These are phyloP conservation scores for Candida gorgasii DNA, from an alignment of 805 yeast genomes.

Conservation along the genomic window DNA sequence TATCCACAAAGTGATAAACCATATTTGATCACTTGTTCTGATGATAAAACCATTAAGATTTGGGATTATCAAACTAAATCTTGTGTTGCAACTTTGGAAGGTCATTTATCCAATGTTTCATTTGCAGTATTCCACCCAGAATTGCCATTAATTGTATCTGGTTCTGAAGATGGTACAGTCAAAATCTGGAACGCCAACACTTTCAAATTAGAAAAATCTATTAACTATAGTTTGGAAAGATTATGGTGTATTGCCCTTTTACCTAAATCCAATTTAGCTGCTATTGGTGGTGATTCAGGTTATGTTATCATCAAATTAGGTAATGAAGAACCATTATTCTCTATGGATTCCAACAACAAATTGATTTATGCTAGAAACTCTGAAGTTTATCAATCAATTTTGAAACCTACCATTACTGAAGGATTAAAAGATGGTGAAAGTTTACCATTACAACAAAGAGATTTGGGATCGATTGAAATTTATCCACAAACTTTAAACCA, in stretches of 20 bases:
- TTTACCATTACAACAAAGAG: conserved; percentile 77
- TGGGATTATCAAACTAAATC: conserved; percentile 99
- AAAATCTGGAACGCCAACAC: conserved; percentile 95
- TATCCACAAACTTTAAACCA: conserved; percentile 86
- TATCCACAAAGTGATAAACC: conserved; percentile 98
- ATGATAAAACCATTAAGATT: conserved; percentile 82
- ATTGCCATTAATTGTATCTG: conserved; percentile 89
- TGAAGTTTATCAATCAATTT: conserved; percentile 81
- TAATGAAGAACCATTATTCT: conserved; percentile 88
- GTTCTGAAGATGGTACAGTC: conserved; percentile 94
- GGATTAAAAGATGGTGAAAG: conserved; percentile 78
- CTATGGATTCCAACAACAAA: conserved; percentile 93
- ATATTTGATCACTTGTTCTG: conserved; percentile 86
- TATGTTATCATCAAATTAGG: conserved; percentile 86
- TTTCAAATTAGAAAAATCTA: conserved; percentile 87
- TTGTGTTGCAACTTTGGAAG: conserved; percentile 90
- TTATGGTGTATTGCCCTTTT: conserved; percentile 92
- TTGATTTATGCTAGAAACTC: conserved; percentile 88
- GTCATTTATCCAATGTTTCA: conserved; percentile 91
- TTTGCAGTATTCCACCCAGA: conserved; percentile 99
- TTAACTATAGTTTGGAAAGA: conserved; percentile 90
- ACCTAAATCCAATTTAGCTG: conserved; percentile 71
- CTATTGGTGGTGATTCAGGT: conserved; percentile 95
- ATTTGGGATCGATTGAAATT: conserved; percentile 90
- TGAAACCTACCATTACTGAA: conserved; percentile 64